Base-by-base conservation (phyloP, 306 rosid species). In the Quercus dentata region DNA sequence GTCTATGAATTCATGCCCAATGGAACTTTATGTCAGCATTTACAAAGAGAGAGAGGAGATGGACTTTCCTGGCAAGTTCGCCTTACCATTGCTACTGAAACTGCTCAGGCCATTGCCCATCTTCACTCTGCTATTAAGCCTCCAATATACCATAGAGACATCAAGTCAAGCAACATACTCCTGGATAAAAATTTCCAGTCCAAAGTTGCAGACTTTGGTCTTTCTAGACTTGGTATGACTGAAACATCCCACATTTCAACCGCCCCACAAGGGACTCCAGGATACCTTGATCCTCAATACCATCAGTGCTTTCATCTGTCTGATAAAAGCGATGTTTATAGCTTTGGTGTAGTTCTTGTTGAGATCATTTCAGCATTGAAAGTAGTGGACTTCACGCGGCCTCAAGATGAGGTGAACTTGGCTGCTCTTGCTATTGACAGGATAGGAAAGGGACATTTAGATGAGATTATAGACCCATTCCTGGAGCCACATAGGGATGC, bases 211-310 rank as follows among this genome's bases (percentile, higher is more conserved):
- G 99, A 95, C 77, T 95, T 95, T 73, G 99, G 99, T 58, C 99
- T 95, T 74, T 95, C 98, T 0, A 90, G 99, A 76, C 87, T 88
- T 55, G 99, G 98, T 1, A 83, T 89, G 86, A 80, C 85, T 0
- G 99, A 95, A 83, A 88, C 68, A 56, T 95, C 99, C 4, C 96
- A 93, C 77, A 87, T 91, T 76, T 95, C 99, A 69, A 95, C 99
- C 0, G 98, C 94, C 3, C 99, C 99, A 3, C 99, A 95, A 23
- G 99, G 99, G 23, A 95, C 99, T 5, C 99, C 97, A 2, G 99
- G 99, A 5, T 95, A 95, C 20, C 93, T 95, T 31, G 99, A 95
- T 63, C 99, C 98, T 27, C 98, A 95, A 33, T 95, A 95, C 79
- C 98, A 95, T 77, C 99, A 95, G 71, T 92, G 93, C 61, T 95